Evolutionary conservation across 768 basidiomycete genomes (phyloP).

Genomic region (Naematelia aurantialba): DNA sequence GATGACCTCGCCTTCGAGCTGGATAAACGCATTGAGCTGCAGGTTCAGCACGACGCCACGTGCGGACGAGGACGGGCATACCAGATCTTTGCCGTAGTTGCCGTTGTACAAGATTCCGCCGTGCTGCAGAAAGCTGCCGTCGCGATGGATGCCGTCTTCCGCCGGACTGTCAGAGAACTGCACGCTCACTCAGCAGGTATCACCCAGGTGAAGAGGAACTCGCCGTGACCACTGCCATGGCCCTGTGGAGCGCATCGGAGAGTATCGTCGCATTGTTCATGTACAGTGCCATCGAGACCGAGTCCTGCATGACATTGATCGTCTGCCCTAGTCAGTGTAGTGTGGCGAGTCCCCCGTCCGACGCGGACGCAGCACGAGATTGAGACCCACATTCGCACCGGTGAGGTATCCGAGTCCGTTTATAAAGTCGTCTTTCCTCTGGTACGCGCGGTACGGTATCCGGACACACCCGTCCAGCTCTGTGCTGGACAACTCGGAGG

Average conservation of each 20-base stretch:
- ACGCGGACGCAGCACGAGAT: too few species aligned
- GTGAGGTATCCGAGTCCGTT: conserved; percentile 57
- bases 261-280: conserved; percentile 48
- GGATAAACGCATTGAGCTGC: conserved; percentile 63
- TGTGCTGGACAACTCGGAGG: conserved; percentile 52
- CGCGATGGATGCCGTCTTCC: conserved; percentile 61
- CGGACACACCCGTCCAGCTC: conserved; percentile 56
- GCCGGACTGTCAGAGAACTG: conserved; percentile 31
- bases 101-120: conserved; percentile 64
- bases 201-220: neutral
- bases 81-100: conserved; percentile 62
- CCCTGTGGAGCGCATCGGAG: conserved; percentile 49
- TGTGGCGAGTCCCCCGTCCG: neutral
- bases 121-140: conserved; percentile 58
- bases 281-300: conserved; percentile 56
- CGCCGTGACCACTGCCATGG: conserved; percentile 19
- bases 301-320: conserved; percentile 63
- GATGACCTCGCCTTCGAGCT: conserved; percentile 61
- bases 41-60: neutral
- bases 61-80: conserved; percentile 26
- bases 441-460: conserved; percentile 59
- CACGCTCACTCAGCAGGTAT: neutral
- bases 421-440: conserved; percentile 53
- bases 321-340: conserved; percentile 7
- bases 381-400: conserved; percentile 58